Evolutionary conservation across 768 basidiomycete genomes (phyloP).

Genomic region (Suillus placidus): DNA sequence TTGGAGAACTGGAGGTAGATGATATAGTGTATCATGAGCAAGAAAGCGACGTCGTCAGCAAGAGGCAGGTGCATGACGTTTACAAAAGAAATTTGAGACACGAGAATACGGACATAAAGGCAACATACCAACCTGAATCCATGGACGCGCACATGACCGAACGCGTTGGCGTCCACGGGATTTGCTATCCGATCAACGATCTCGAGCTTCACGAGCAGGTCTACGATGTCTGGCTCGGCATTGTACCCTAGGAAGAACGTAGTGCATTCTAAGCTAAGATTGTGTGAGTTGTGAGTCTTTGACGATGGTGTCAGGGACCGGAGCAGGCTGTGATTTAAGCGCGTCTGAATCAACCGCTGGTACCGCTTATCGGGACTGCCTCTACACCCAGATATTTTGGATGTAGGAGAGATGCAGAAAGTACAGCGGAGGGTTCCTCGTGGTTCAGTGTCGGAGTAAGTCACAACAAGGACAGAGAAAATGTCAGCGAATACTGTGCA

Average conservation of each 20-base stretch:
- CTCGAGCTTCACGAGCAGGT: constrained; percentile 92
- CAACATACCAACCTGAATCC: constrained; percentile 64
- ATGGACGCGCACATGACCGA: constrained; percentile 93
- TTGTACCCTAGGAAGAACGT: constrained; percentile 81
- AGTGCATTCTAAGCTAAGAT: constrained; percentile 81
- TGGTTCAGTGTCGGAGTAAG: constrained; percentile 96
- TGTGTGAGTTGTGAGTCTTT: constrained; percentile 59
- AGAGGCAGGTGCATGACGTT: constrained; percentile 83
- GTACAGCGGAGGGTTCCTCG: constrained; percentile 92
- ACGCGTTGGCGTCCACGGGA: constrained; percentile 88
- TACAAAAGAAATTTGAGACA: constrained; percentile 23
- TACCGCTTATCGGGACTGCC: constrained; percentile 24
- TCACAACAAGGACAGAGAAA: constrained; percentile 98
- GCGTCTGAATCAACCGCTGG: constrained; percentile 33
- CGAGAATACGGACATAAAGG: constrained; percentile 4
- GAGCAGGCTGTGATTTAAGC: constrained; percentile 36
- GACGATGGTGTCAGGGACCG: constrained; percentile 54
- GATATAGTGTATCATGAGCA: constrained; percentile 85
- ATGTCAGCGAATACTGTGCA: constrained; percentile 83
- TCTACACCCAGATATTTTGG: constrained; percentile 61
- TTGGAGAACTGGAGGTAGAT: constrained; percentile 78
- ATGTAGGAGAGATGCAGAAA: constrained; percentile 68
- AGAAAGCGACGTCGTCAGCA: constrained; percentile 85
- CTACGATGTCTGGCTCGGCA: constrained; percentile 97
- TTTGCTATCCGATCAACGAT: constrained; percentile 77